Conservation (phyloP, 208 protist genomes). For the Naegleria lovaniensis region DNA sequence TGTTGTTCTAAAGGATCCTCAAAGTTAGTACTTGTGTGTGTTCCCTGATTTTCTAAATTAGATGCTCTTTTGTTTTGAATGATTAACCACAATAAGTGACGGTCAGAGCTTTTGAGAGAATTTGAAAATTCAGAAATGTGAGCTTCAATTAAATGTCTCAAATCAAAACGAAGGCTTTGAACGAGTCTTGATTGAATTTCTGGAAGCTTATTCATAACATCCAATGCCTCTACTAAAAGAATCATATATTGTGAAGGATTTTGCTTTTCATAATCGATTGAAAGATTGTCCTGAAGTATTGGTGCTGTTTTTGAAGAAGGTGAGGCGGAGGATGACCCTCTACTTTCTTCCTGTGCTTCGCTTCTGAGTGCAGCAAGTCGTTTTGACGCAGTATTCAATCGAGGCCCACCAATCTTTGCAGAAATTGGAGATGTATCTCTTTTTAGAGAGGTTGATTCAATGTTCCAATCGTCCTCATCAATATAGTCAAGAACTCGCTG, state of each 20-base stretch:
- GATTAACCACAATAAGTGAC: not conserved
- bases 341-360: not conserved
- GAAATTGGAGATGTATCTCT: not conserved
- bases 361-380: not conserved
- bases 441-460: not conserved
- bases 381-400: not conserved
- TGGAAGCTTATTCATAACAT: not conserved
- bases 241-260: not conserved
- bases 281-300: not conserved
- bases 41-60: not conserved
- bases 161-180: not conserved
- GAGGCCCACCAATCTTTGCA: not conserved
- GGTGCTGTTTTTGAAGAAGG: not conserved
- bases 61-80: not conserved
- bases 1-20: not conserved
- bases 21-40: not conserved
- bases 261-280: not conserved
- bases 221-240: not conserved
- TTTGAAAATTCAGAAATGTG: not conserved
- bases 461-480: not conserved
- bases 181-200: slow-evolving; percentile 12
- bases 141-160: not conserved
- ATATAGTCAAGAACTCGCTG: not conserved
- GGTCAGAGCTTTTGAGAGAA: not conserved
- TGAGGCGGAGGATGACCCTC: not conserved